Conservation (phyloP, 106 monocot species). For the Allium fistulosum region DNA sequence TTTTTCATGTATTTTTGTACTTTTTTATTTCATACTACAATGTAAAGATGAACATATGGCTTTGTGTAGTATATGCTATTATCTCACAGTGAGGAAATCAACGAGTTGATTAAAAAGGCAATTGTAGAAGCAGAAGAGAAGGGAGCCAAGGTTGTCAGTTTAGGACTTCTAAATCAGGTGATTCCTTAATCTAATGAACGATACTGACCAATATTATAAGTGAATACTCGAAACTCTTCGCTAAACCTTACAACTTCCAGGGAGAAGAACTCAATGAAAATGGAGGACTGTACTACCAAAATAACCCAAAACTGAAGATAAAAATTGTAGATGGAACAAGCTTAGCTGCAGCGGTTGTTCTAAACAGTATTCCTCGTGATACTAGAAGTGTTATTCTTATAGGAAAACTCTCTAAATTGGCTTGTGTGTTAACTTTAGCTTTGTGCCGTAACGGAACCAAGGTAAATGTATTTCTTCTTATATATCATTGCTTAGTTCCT, state of each 20-base stretch:
- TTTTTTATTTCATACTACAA: background rate
- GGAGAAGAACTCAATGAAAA: constrained; percentile 26
- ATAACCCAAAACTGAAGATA: constrained; percentile 21
- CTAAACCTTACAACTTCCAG: constrained; percentile 5
- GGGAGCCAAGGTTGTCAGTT: constrained; percentile 44
- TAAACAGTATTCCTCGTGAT: constrained; percentile 22
- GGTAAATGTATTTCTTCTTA: constrained; percentile 14
- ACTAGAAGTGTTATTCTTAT: constrained; percentile 17
- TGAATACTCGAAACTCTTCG: background rate
- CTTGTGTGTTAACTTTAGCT: constrained; percentile 6
- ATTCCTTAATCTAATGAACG: background rate
- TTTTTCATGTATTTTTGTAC: background rate
- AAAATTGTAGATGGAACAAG: constrained; percentile 45
- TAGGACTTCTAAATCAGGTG: constrained; percentile 74
- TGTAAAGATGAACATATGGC: background rate
- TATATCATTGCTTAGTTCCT: no score
- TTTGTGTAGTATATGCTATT: constrained; percentile 40
- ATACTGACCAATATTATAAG: background rate
- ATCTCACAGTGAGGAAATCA: constrained; percentile 24
- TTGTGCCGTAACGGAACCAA: constrained; percentile 19
- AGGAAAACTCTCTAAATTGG: constrained; percentile 25
- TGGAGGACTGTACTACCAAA: constrained; percentile 24
- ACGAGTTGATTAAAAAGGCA: constrained; percentile 38
- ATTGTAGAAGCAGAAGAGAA: constrained; percentile 45
- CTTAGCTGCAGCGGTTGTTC: constrained; percentile 41